A percentile compares a stretch with the other conserved stretches of the same genome.
Conservation (phyloP, 495 filamentous ascomycete genomes). For the Penicillium salamii region DNA sequence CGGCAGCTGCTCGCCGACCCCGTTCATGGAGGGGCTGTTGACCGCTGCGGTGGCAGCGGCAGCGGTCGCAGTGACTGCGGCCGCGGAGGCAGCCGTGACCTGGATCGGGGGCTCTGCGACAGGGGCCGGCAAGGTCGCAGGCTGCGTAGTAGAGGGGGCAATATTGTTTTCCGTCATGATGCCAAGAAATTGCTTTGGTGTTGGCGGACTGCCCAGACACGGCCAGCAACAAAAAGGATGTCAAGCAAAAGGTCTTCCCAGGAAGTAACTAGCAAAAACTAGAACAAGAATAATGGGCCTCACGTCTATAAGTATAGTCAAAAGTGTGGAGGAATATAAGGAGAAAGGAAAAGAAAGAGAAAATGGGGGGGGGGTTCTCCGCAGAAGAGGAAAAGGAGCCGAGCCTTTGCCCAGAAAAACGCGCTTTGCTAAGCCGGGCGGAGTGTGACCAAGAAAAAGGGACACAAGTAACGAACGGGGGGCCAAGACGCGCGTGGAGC, state of each 20-base stretch:
- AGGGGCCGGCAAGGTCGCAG: constrained; percentile 28
- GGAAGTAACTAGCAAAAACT: not conserved
- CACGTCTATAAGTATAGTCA: not conserved
- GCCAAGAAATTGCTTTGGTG: constrained; percentile 29
- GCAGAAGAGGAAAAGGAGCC: constrained; percentile 32
- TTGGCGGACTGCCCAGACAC: constrained; percentile 27
- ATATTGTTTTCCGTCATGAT: constrained; percentile 26
- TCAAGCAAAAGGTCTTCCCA: not conserved
- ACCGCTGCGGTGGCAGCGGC: constrained; percentile 46
- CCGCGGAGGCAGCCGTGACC: constrained; percentile 16
- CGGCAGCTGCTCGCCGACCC: constrained; percentile 55
- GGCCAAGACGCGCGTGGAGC: constrained; percentile 29
- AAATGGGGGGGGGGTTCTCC: constrained; percentile 13
- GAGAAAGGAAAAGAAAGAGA: constrained; percentile 8
- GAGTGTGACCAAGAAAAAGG: constrained; percentile 28
- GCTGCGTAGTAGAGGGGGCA: constrained; percentile 18
- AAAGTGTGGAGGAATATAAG: constrained; percentile 1
- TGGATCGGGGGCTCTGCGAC: constrained; percentile 25
- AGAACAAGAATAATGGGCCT: not conserved
- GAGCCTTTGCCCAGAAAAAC: constrained; percentile 43
- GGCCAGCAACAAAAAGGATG: not conserved
- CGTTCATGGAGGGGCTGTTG: constrained; percentile 37
- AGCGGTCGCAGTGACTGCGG: constrained; percentile 37
- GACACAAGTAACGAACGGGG: constrained; percentile 21
- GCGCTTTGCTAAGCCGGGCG: constrained; percentile 34